These are phyloP conservation scores for Aureobasidium leucospermi DNA, from an alignment of 2,329 filamentous ascomycete genomes.

Conservation along the genomic window DNA sequence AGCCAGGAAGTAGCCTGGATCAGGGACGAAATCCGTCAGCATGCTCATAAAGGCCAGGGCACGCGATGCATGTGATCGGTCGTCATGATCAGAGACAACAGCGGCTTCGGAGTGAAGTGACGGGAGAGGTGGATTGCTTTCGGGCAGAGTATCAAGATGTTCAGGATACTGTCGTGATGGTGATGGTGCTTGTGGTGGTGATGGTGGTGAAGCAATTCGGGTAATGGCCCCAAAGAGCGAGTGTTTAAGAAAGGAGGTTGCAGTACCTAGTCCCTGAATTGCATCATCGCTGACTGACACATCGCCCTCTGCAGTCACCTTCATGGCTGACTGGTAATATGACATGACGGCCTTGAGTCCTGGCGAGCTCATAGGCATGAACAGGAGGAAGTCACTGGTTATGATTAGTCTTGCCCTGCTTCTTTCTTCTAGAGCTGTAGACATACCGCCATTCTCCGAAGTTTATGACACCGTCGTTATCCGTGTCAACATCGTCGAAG, in stretches of 20 bases:
- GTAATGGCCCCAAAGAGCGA: slow-evolving; percentile 70
- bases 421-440: not conserved
- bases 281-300: slow-evolving; percentile 85
- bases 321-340: slow-evolving; percentile 84
- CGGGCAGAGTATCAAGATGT: slow-evolving; percentile 39
- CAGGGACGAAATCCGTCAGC: slow-evolving; percentile 59
- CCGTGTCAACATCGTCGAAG: slow-evolving; percentile 81
- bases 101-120: slow-evolving; percentile 9
- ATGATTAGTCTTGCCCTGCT: not conserved
- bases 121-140: slow-evolving; percentile 14
- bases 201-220: slow-evolving; percentile 52
- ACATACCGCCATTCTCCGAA: slow-evolving; percentile 93
- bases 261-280: slow-evolving; percentile 89
- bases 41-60: slow-evolving; percentile 11
- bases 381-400: slow-evolving; percentile 80
- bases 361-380: slow-evolving; percentile 64
- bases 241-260: slow-evolving; percentile 53
- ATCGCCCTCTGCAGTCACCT: slow-evolving; percentile 88
- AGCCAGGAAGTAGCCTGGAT: slow-evolving; percentile 96
- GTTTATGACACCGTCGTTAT: slow-evolving; percentile 77
- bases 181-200: slow-evolving; percentile 52
- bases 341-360: slow-evolving; percentile 77
- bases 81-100: slow-evolving; percentile 6
- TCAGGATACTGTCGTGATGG: slow-evolving; percentile 58
- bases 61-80: slow-evolving; percentile 10